These are phyloP conservation scores for Lablab purpureus DNA, from an alignment of 306 rosid species.

Conservation along the genomic window DNA sequence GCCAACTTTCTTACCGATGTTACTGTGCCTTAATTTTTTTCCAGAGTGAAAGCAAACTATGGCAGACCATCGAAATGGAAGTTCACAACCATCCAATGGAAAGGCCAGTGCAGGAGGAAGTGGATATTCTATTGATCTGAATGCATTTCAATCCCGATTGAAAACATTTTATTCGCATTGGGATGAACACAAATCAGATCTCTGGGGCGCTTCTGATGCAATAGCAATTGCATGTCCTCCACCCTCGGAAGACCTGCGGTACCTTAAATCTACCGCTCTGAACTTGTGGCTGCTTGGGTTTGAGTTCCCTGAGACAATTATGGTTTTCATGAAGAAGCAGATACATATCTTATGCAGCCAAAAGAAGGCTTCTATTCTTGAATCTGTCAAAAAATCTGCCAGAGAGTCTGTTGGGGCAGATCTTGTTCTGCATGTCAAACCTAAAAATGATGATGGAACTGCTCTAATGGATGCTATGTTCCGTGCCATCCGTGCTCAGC, in stretches of 20 bases:
- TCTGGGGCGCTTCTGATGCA: slow-evolving; percentile 86
- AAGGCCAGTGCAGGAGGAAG: slow-evolving; percentile 63
- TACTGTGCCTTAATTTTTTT: not conserved
- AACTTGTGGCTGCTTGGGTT: slow-evolving; percentile 87
- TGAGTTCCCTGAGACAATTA: slow-evolving; percentile 92
- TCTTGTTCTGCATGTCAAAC: slow-evolving; percentile 80
- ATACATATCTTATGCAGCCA: slow-evolving; percentile 87
- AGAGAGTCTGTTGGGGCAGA: slow-evolving; percentile 78
- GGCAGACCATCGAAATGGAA: slow-evolving; percentile 91
- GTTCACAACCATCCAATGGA: slow-evolving; percentile 65
- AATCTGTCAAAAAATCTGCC: slow-evolving; percentile 72
- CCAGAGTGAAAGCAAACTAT: slow-evolving; percentile 40
- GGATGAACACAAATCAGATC: slow-evolving; percentile 64
- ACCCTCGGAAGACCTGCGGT: slow-evolving; percentile 89
- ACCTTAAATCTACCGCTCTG: slow-evolving; percentile 86
- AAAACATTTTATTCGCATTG: slow-evolving; percentile 71
- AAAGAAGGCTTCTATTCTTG: slow-evolving; percentile 85
- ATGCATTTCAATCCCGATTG: slow-evolving; percentile 67
- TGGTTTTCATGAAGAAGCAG: slow-evolving; percentile 86
- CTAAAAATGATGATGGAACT: slow-evolving; percentile 80
- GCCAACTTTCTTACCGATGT: slow-evolving; percentile 22
- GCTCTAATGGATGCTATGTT: slow-evolving; percentile 76
- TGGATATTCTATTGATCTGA: slow-evolving; percentile 71
- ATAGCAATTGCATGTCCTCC: slow-evolving; percentile 80
- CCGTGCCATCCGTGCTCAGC: slow-evolving; percentile 64